Evolutionary conservation across 2,329 filamentous ascomycete genomes (phyloP).

Genomic region (Alternaria sp.): DNA sequence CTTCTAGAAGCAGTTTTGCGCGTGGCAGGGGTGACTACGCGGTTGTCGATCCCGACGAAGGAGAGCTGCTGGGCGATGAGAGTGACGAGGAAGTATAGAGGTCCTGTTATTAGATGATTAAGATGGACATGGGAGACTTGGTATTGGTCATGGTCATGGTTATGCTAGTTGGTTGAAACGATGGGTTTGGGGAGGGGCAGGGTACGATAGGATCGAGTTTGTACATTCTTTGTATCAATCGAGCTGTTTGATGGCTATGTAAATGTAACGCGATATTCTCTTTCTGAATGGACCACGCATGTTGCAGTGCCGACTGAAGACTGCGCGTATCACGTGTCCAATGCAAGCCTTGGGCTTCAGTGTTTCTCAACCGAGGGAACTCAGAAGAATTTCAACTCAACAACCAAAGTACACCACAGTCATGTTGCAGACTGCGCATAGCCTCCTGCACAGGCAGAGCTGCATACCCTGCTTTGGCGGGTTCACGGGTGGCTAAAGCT

Average conservation of each 20-base stretch:
- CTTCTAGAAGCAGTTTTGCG: constrained; percentile 87
- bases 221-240: background rate
- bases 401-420: too few relatives aligned
- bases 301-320: background rate
- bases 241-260: background rate
- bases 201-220: background rate
- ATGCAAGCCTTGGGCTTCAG: too few relatives aligned
- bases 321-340: too few relatives aligned
- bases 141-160: background rate
- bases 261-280: background rate
- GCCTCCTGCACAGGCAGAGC: background rate
- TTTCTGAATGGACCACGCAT: background rate
- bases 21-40: constrained; percentile 86
- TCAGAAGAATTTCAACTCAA: too few relatives aligned
- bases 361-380: too few relatives aligned
- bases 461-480: background rate
- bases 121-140: background rate
- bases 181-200: background rate
- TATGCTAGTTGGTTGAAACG: background rate
- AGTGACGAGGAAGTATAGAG: constrained; percentile 81
- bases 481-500: background rate
- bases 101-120: background rate
- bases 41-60: constrained; percentile 89
- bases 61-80: constrained; percentile 90
- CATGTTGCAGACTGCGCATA: too few relatives aligned